phyloP scores from a whole-genome alignment of 164 flowering plant genomes.

The Vitis rotundifolia region DNA sequence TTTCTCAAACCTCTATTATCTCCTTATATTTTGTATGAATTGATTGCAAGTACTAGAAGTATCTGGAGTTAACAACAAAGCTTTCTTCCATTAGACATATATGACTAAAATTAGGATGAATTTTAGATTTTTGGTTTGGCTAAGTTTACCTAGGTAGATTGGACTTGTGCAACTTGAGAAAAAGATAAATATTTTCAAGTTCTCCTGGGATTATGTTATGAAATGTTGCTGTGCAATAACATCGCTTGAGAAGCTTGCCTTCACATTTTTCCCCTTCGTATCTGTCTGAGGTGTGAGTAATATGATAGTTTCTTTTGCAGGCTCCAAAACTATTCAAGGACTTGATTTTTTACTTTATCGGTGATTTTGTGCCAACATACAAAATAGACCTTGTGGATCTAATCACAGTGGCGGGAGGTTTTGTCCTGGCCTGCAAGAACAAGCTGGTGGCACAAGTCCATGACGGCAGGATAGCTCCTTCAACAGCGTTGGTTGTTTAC shows the following conservation, averaged over 20 bases:
- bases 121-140: too few relatives aligned
- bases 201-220: too few relatives aligned
- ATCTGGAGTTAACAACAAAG: too few relatives aligned
- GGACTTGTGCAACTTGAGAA: too few relatives aligned
- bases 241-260: neutral
- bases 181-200: too few relatives aligned
- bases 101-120: too few relatives aligned
- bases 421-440: slow-evolving; percentile 20
- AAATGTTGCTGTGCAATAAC: too few relatives aligned
- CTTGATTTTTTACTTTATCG: slow-evolving; percentile 43
- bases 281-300: neutral
- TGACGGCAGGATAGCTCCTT: neutral
- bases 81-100: too few relatives aligned
- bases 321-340: slow-evolving; percentile 53
- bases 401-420: slow-evolving; percentile 48
- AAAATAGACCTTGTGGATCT: slow-evolving; percentile 40
- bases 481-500: slow-evolving; percentile 38
- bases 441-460: slow-evolving; percentile 11
- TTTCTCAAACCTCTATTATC: too few relatives aligned
- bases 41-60: too few relatives aligned
- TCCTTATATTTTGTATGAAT: too few relatives aligned
- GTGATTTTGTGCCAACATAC: slow-evolving; percentile 42
- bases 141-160: too few relatives aligned
- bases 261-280: neutral
- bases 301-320: slow-evolving; percentile 29